A percentile compares a stretch with the other conserved stretches of the same genome.
phyloP scores from a whole-genome alignment of 495 filamentous ascomycete genomes.

The Penicillium odoratum region DNA sequence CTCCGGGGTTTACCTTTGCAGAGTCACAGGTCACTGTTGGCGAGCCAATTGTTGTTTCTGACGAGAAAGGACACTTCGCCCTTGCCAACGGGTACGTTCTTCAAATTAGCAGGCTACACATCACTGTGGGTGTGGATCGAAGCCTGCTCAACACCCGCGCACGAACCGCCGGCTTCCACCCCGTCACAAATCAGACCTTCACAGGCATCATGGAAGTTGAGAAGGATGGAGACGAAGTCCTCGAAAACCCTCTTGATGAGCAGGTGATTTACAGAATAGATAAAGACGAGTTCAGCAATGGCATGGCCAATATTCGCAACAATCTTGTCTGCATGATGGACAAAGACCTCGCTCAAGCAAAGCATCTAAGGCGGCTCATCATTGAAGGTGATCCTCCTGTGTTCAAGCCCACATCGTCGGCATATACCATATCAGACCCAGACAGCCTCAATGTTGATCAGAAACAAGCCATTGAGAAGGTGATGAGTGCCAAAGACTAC shows the following conservation, averaged over 20 bases:
- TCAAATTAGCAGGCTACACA: slow-evolving; percentile 65
- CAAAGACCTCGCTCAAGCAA: slow-evolving; percentile 69
- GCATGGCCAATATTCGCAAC: slow-evolving; percentile 91
- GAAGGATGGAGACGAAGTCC: slow-evolving; percentile 45
- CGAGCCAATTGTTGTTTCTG: slow-evolving; percentile 94
- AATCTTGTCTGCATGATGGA: slow-evolving; percentile 93
- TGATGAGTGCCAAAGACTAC: slow-evolving; percentile 93
- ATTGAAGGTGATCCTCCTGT: slow-evolving; percentile 68
- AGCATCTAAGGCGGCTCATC: slow-evolving; percentile 72
- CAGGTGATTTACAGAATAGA: slow-evolving; percentile 80
- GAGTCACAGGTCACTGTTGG: slow-evolving; percentile 89
- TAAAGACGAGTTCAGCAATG: slow-evolving; percentile 97
- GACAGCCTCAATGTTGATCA: slow-evolving; percentile 81
- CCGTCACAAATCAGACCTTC: slow-evolving; percentile 76
- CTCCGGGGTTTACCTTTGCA: slow-evolving; percentile 69
- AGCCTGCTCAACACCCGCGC: slow-evolving; percentile 81
- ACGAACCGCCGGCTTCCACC: slow-evolving; percentile 71
- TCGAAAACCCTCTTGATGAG: slow-evolving; percentile 54
- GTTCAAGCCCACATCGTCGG: slow-evolving; percentile 66
- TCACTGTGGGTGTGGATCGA: slow-evolving; percentile 86
- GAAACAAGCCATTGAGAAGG: slow-evolving; percentile 80
- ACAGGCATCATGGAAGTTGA: slow-evolving; percentile 86
- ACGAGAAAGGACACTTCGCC: slow-evolving; percentile 92
- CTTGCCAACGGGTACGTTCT: slow-evolving; percentile 89
- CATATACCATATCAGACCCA: slow-evolving; percentile 53